A percentile compares a stretch with the other conserved stretches of the same genome.
These are phyloP conservation scores for Cryptococcus maquisensis DNA, from an alignment of 1,284 basidiomycete genomes.

Conservation along the genomic window DNA sequence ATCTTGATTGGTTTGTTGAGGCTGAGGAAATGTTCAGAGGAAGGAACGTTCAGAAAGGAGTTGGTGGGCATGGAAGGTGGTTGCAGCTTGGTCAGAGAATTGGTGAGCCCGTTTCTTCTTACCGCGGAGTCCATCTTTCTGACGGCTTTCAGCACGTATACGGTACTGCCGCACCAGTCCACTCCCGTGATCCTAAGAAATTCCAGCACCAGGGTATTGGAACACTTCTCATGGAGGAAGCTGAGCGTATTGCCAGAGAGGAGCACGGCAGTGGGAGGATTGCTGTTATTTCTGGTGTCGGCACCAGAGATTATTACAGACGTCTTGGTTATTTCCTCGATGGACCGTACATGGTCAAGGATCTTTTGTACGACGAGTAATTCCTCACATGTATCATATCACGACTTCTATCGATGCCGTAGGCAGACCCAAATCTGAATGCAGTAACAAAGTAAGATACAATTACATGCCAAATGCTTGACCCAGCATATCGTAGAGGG, in stretches of 20 bases:
- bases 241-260: conserved; percentile 94
- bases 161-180: conserved; percentile 95
- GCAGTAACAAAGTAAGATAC: background rate
- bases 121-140: background rate
- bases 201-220: conserved; percentile 99
- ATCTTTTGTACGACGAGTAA: conserved; percentile 34
- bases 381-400: background rate
- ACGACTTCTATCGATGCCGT: background rate
- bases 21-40: conserved; percentile 89
- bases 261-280: conserved; percentile 83
- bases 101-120: conserved; percentile 48
- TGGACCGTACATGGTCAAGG: conserved; percentile 95
- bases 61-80: conserved; percentile 71
- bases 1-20: conserved; percentile 93
- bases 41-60: conserved; percentile 94
- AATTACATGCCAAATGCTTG: background rate
- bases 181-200: conserved; percentile 94
- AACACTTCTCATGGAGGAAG: conserved; percentile 97
- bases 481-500: background rate
- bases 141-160: conserved; percentile 69
- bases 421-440: background rate
- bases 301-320: conserved; percentile 90
- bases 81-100: conserved; percentile 89
- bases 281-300: conserved; percentile 94
- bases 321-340: conserved; percentile 90